Conservation (phyloP, 192 early-diverging fungal genomes). For the Ambispora gerdemannii region DNA sequence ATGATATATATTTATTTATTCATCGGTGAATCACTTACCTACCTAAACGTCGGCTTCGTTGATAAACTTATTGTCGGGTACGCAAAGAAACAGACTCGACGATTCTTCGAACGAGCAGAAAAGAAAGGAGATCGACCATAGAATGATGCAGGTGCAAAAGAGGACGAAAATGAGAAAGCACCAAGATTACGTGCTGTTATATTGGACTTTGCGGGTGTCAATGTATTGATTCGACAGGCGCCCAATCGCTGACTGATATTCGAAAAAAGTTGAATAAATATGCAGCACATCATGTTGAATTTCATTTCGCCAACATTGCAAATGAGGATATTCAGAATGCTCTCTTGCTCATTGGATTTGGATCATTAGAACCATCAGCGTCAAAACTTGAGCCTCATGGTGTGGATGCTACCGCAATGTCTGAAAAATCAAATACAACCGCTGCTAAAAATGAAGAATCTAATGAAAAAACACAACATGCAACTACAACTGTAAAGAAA, state of each 20-base stretch:
- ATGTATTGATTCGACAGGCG: slow-evolving; percentile 77
- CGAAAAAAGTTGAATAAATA: slow-evolving; percentile 38
- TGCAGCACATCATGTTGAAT: slow-evolving; percentile 39
- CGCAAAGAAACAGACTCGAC: slow-evolving; percentile 34
- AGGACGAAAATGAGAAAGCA: slow-evolving; percentile 39
- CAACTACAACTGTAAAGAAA: no score
- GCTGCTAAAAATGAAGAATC: no score
- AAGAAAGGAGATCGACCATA: slow-evolving; percentile 50
- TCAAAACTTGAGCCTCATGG: no score
- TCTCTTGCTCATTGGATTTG: slow-evolving; percentile 11
- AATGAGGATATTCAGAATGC: background rate
- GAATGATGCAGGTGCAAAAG: slow-evolving; percentile 47
- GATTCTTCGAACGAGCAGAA: slow-evolving; percentile 45
- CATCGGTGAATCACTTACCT: slow-evolving; percentile 60
- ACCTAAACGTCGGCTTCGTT: slow-evolving; percentile 66
- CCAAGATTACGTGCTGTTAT: slow-evolving; percentile 67
- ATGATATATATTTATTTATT: slow-evolving; percentile 37
- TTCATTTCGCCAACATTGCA: slow-evolving; percentile 40
- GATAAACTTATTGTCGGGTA: slow-evolving; percentile 47
- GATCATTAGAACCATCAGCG: no score
- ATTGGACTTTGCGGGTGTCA: slow-evolving; percentile 79
- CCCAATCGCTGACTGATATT: slow-evolving; percentile 69
- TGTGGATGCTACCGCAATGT: no score
- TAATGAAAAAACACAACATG: no score
- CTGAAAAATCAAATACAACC: no score